Conservation (phyloP, 306 rosid species). For the Phaseolus lunatus region DNA sequence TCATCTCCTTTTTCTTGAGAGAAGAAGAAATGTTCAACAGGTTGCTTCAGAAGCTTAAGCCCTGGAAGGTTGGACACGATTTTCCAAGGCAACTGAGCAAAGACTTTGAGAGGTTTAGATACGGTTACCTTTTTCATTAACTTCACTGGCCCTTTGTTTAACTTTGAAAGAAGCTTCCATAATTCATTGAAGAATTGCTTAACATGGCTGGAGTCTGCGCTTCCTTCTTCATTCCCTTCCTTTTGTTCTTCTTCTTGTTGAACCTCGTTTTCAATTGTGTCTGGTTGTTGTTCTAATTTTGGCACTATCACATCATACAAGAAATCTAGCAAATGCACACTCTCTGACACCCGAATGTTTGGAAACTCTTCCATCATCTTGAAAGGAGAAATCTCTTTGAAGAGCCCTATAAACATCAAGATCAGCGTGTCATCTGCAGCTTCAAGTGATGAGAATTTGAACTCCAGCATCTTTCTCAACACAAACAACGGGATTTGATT, state of each 20-base stretch:
- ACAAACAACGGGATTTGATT: constrained; percentile 82
- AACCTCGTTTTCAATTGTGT: constrained; percentile 43
- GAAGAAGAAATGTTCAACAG: constrained; percentile 24
- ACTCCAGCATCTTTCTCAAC: constrained; percentile 62
- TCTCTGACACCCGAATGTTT: constrained; percentile 52
- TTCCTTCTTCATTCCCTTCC: constrained; percentile 38
- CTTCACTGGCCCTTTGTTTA: constrained; percentile 58
- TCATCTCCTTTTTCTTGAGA: constrained; percentile 23
- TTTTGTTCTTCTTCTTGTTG: constrained; percentile 23
- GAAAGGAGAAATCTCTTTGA: constrained; percentile 71
- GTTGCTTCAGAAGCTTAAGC: constrained; percentile 33
- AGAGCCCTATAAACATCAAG: constrained; percentile 65
- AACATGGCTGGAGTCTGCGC: constrained; percentile 24
- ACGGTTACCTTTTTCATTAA: constrained; percentile 51
- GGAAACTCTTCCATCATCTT: constrained; percentile 52
- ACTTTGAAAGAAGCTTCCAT: constrained; percentile 64
- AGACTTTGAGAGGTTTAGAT: constrained; percentile 61
- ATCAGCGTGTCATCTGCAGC: constrained; percentile 56
- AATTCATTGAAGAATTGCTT: constrained; percentile 46
- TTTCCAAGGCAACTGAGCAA: constrained; percentile 71
- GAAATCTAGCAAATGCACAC: constrained; percentile 72
- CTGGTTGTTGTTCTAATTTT: constrained; percentile 34
- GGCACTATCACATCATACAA: constrained; percentile 67
- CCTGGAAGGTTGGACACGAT: constrained; percentile 48
- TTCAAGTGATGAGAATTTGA: constrained; percentile 54